Percentiles rank a stretch among this genome's conserved stretches.
These are phyloP conservation scores for Cicer judaicum DNA, from an alignment of 306 rosid genomes.

Conservation along the genomic window DNA sequence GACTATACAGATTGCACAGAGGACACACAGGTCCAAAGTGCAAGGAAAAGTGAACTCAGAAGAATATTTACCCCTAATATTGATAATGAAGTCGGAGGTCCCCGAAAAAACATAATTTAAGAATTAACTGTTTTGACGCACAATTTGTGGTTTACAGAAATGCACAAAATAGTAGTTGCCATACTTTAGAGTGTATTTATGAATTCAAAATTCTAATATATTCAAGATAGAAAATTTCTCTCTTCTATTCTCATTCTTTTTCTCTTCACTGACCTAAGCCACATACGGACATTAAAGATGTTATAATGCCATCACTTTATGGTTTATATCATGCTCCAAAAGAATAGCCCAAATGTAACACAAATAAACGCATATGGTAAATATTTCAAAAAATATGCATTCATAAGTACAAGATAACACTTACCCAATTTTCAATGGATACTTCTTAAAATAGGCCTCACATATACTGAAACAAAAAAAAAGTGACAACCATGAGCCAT, in stretches of 20 bases:
- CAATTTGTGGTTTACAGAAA: constrained; percentile 17
- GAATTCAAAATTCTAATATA: constrained; percentile 10
- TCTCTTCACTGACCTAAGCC: constrained; percentile 15
- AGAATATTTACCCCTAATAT: constrained; percentile 20
- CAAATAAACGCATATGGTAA: constrained; percentile 24
- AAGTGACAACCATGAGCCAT: constrained; percentile 33
- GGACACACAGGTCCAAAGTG: constrained; percentile 8
- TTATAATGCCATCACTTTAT: not conserved
- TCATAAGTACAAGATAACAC: constrained; percentile 22
- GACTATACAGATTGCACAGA: not conserved
- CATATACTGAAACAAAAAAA: constrained; percentile 67
- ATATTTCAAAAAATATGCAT: not conserved
- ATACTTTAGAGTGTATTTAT: constrained; percentile 12
- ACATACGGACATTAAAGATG: constrained; percentile 11
- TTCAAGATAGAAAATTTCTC: not conserved
- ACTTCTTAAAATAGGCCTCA: constrained; percentile 93
- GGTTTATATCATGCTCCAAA: constrained; percentile 35
- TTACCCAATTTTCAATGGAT: constrained; percentile 87
- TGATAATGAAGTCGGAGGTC: constrained; percentile 6
- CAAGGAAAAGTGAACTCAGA: constrained; percentile 5
- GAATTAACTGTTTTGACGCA: not conserved
- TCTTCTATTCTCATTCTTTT: constrained; percentile 3
- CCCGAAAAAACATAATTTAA: not conserved
- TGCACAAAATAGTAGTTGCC: constrained; percentile 21
- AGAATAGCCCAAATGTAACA: constrained; percentile 20